Evolutionary conservation across 345 rosid species (phyloP).

Genomic region (Pistacia vera): DNA sequence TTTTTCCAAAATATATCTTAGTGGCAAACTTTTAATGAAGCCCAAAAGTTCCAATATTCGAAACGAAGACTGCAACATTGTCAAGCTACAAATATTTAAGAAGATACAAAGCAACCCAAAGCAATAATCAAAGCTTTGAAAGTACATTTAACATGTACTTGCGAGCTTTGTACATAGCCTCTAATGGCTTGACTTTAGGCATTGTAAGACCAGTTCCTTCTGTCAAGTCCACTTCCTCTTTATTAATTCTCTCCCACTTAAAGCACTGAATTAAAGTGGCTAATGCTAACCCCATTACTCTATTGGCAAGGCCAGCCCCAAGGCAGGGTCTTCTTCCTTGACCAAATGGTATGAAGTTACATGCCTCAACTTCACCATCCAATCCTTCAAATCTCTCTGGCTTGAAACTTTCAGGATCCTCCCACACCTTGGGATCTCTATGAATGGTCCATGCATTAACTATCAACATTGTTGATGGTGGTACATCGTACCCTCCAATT

Average conservation of each 20-base stretch:
- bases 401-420: conserved; percentile 36
- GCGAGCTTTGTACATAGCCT: conserved; percentile 37
- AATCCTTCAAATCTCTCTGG: conserved; percentile 31
- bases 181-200: conserved; percentile 41
- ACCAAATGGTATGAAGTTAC: conserved; percentile 53
- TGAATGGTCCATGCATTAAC: conserved; percentile 56
- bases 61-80: too few species aligned
- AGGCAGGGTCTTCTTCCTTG: conserved; percentile 55
- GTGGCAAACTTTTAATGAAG: too few species aligned
- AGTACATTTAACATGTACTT: conserved; percentile 15
- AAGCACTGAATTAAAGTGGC: conserved; percentile 56
- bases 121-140: not conserved
- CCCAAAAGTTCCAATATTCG: too few species aligned
- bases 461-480: conserved; percentile 39
- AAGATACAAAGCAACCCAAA: too few species aligned
- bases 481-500: conserved; percentile 38
- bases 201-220: conserved; percentile 49
- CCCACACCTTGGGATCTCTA: conserved; percentile 54
- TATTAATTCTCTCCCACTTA: conserved; percentile 49
- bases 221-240: conserved; percentile 46
- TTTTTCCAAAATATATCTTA: too few species aligned
- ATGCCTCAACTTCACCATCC: conserved; percentile 8
- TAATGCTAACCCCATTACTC: conserved; percentile 34
- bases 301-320: conserved; percentile 45
- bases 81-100: too few species aligned